These are phyloP conservation scores for Fusarium paranaense DNA, from an alignment of 2,329 filamentous ascomycete genomes.

Conservation along the genomic window DNA sequence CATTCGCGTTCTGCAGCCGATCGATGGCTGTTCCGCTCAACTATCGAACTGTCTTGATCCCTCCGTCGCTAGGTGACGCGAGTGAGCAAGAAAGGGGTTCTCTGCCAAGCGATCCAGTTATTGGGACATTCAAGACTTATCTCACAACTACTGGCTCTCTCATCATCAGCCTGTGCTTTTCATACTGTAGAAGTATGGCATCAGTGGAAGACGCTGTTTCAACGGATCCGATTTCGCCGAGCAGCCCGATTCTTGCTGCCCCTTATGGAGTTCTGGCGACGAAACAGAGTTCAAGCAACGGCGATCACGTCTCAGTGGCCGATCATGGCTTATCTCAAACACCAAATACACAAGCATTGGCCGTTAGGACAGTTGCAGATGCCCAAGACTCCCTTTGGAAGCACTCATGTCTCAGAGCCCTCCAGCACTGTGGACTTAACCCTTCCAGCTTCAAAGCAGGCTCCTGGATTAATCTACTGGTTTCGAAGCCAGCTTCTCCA, in stretches of 20 bases:
- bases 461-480: slow-evolving; percentile 64
- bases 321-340: slow-evolving; percentile 57
- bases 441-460: slow-evolving; percentile 56
- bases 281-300: slow-evolving; percentile 36
- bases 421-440: slow-evolving; percentile 63
- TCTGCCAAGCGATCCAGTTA: slow-evolving; percentile 44
- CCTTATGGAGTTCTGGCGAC: slow-evolving; percentile 61
- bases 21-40: slow-evolving; percentile 65
- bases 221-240: slow-evolving; percentile 54
- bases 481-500: slow-evolving; percentile 57
- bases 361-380: slow-evolving; percentile 55
- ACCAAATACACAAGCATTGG: slow-evolving; percentile 63
- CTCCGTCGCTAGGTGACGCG: slow-evolving; percentile 37
- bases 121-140: slow-evolving; percentile 65
- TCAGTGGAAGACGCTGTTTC: slow-evolving; percentile 58
- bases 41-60: slow-evolving; percentile 63
- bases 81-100: slow-evolving; percentile 29
- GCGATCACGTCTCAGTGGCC: slow-evolving; percentile 46
- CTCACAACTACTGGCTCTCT: slow-evolving; percentile 68
- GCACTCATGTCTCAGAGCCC: slow-evolving; percentile 61
- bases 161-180: slow-evolving; percentile 61
- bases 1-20: slow-evolving; percentile 60
- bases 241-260: slow-evolving; percentile 63
- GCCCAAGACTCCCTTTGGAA: slow-evolving; percentile 61
- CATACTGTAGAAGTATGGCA: slow-evolving; percentile 60